Conservation (phyloP, 164 flowering plant species). For the grape (Vitis vinifera) region DNA sequence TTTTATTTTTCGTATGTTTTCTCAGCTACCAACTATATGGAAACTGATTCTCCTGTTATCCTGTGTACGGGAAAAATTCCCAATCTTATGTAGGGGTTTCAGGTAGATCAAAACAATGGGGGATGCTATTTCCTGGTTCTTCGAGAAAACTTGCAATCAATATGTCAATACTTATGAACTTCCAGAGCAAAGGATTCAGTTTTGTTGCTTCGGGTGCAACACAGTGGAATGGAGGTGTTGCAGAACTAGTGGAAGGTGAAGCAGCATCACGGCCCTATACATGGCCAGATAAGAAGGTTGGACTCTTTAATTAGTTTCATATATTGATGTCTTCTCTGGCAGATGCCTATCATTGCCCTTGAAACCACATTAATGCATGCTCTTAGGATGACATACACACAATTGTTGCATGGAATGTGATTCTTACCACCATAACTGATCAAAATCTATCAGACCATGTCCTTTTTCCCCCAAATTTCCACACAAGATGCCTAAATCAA, state of each 20-base stretch:
- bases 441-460: too few relatives aligned
- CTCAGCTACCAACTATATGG: not conserved
- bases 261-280: slow-evolving; percentile 10
- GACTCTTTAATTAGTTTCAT: not conserved
- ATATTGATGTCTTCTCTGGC: too few relatives aligned
- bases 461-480: not conserved
- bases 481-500: not conserved
- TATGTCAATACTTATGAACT: not conserved
- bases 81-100: slow-evolving; percentile 8
- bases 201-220: slow-evolving; percentile 15
- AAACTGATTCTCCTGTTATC: not conserved
- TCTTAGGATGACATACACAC: too few relatives aligned
- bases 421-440: too few relatives aligned
- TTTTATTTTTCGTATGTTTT: not conserved
- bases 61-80: not conserved
- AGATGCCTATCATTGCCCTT: too few relatives aligned
- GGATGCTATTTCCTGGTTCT: slow-evolving; percentile 13
- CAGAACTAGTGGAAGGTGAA: slow-evolving; percentile 25
- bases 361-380: too few relatives aligned
- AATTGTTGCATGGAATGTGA: too few relatives aligned
- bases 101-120: slow-evolving; percentile 23
- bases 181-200: slow-evolving; percentile 9
- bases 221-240: slow-evolving; percentile 14
- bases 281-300: slow-evolving; percentile 49
- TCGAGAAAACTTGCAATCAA: slow-evolving; percentile 8